A percentile compares a stretch with the other conserved stretches of the same genome.
Conservation (phyloP, 2,329 filamentous ascomycete species). For the Hymenoscyphus scutula region DNA sequence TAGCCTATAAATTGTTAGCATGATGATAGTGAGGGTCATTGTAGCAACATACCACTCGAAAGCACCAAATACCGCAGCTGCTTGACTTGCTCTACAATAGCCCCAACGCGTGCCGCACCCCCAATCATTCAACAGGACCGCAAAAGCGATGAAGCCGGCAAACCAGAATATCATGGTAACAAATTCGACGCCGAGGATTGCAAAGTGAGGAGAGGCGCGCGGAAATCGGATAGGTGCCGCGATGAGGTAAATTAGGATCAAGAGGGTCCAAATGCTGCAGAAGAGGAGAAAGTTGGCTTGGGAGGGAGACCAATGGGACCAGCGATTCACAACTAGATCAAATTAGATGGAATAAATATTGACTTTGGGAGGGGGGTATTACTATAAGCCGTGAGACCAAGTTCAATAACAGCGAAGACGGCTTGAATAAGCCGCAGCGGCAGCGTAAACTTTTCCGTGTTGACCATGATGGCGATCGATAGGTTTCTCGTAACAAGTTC, state of each 20-base stretch:
- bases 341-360: not conserved
- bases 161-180: constrained; percentile 89
- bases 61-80: constrained; percentile 46
- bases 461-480: constrained; percentile 9
- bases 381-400: constrained; percentile 75
- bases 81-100: constrained; percentile 31
- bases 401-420: constrained; percentile 68
- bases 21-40: not conserved
- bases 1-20: not conserved
- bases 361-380: constrained; percentile 34
- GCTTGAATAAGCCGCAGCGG: constrained; percentile 66
- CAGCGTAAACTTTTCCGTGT: constrained; percentile 47
- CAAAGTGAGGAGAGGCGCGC: constrained; percentile 59
- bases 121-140: constrained; percentile 59
- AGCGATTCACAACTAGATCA: constrained; percentile 3
- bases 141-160: constrained; percentile 75
- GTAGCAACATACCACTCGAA: constrained; percentile 44
- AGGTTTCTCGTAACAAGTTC: not conserved
- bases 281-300: constrained; percentile 78
- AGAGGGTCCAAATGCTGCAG: constrained; percentile 70
- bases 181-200: constrained; percentile 64
- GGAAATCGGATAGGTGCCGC: constrained; percentile 63
- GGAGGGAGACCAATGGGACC: constrained; percentile 47
- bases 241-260: constrained; percentile 68
- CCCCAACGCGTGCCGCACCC: constrained; percentile 47